Evolutionary conservation across 148 eudicot species (phyloP), one percentile per base, ranked within the genome.

Genomic region (Camellia sinensis): DNA sequence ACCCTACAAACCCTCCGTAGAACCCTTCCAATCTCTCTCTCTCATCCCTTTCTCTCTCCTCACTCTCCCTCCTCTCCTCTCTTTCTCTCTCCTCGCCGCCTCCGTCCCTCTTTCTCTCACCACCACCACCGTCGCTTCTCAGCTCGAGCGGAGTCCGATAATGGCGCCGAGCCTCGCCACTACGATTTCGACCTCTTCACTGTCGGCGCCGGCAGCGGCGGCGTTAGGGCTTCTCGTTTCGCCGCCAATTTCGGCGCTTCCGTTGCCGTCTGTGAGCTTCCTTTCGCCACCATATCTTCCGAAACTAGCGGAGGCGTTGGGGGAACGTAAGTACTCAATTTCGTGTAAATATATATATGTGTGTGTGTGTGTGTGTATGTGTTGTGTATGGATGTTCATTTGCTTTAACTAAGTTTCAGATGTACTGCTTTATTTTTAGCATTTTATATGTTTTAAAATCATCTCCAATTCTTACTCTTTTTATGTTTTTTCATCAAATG

Each of bases 141-240:
- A 10, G 80, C 80, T 12, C 86, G 89, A 7, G 92, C 97, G 22
- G 88, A 87, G 70, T 85, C 87, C 61, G 90, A 90, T 3, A 84
- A 87, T 61, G 91, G 91, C 71, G 85, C 83, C 64, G 89, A 87
- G 70, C 75, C 82, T n/a, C 82, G 85, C 6, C 80, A 81, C 14
- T 96, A 80, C 68, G 99, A 96, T 71, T 96, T 85, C 76, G 99
- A 96, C 81, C 87, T 96, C 41, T 93, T 96, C 78, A 96, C 99
- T 2, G 88, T 96, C 69, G 99, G 99, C 1, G 99, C 98, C 8
- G 98, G 99, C 0, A 94, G 98, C 48, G 99, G 99, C 37, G 97
- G 99, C 8, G 98, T 96, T 22, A 90, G 98, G 86, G 99, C 97
- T 72, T 87, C 99, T 5, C 94, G 98, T 15, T 92, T 96, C 46